Conservation (phyloP, 495 filamentous ascomycete genomes). For the Penicillium atrosanguineum region DNA sequence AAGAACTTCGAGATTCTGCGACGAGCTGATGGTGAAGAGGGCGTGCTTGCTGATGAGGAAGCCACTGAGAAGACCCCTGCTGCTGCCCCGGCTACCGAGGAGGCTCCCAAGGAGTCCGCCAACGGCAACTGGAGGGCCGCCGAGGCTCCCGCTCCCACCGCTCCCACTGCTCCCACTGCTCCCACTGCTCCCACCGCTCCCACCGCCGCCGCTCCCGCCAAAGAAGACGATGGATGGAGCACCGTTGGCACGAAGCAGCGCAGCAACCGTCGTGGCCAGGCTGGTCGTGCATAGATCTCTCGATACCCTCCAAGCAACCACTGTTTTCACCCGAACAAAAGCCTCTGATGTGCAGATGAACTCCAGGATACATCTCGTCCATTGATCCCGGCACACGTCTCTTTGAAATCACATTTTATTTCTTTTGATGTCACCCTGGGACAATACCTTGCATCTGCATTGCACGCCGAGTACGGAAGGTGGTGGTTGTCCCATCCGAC, state of each 20-base stretch:
- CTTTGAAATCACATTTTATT: background rate
- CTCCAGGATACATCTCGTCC: background rate
- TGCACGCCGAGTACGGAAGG: constrained; percentile 12
- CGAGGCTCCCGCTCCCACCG: constrained; percentile 33
- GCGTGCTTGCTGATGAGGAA: constrained; percentile 36
- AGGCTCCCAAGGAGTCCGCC: constrained; percentile 31
- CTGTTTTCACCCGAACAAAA: constrained; percentile 19
- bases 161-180: too few species aligned
- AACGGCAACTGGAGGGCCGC: constrained; percentile 44
- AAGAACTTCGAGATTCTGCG: constrained; percentile 55
- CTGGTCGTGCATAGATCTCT: constrained; percentile 47
- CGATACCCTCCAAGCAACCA: constrained; percentile 40
- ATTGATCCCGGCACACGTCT: background rate
- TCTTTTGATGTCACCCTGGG: constrained; percentile 1
- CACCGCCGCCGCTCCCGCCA: constrained; percentile 28
- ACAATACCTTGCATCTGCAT: constrained; percentile 15
- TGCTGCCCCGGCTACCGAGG: constrained; percentile 32
- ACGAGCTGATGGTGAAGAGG: constrained; percentile 47
- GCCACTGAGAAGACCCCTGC: constrained; percentile 26
- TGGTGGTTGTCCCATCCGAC: constrained; percentile 21
- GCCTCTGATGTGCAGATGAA: constrained; percentile 5
- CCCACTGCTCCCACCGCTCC: too few species aligned
- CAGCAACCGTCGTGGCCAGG: constrained; percentile 50
- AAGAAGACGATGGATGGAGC: constrained; percentile 75
- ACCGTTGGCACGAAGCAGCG: constrained; percentile 59